Percentiles rank a stretch among this genome's conserved stretches.
Conservation (phyloP, 1,139 yeast genomes). For the Debaryomyces nepalensis region DNA sequence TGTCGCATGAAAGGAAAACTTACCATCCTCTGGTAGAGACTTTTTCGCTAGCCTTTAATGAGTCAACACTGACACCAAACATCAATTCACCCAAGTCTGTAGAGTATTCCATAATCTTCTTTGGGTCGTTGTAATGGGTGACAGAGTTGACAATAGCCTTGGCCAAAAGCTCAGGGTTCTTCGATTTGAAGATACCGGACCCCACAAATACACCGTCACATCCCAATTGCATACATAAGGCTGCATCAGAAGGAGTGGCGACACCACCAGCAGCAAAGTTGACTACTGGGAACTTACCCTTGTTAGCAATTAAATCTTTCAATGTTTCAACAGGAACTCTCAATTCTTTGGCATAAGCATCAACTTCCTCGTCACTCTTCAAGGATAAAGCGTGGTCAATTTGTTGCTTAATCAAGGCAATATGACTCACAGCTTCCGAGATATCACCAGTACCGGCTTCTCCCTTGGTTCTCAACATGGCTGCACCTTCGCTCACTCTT, state of each 20-base stretch:
- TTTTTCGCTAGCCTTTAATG: conserved; percentile 52
- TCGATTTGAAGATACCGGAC: conserved; percentile 82
- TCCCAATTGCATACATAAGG: conserved; percentile 88
- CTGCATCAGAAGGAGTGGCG: conserved; percentile 90
- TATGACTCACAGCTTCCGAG: conserved; percentile 83
- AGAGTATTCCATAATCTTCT: conserved; percentile 67
- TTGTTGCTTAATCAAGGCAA: conserved; percentile 60
- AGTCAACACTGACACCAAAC: conserved; percentile 67
- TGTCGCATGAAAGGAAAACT: conserved; percentile 9
- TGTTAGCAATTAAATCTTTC: conserved; percentile 52
- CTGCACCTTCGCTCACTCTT: conserved; percentile 83
- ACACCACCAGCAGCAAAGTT: conserved; percentile 93
- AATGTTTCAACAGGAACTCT: conserved; percentile 65
- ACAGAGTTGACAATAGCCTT: conserved; percentile 83
- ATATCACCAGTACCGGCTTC: conserved; percentile 93
- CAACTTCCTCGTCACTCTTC: conserved; percentile 50
- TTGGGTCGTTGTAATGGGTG: conserved; percentile 71
- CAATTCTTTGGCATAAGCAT: conserved; percentile 56
- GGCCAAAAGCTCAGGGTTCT: conserved; percentile 77
- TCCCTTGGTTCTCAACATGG: conserved; percentile 87
- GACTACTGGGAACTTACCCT: conserved; percentile 78
- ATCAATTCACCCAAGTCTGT: conserved; percentile 78
- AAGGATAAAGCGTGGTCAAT: conserved; percentile 53
- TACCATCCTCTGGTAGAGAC: conserved; percentile 61
- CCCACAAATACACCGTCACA: conserved; percentile 92